Percentiles rank a stretch among this genome's conserved stretches.
Conservation (phyloP, 2,329 filamentous ascomycete species). For the Dactylellina sp. region DNA sequence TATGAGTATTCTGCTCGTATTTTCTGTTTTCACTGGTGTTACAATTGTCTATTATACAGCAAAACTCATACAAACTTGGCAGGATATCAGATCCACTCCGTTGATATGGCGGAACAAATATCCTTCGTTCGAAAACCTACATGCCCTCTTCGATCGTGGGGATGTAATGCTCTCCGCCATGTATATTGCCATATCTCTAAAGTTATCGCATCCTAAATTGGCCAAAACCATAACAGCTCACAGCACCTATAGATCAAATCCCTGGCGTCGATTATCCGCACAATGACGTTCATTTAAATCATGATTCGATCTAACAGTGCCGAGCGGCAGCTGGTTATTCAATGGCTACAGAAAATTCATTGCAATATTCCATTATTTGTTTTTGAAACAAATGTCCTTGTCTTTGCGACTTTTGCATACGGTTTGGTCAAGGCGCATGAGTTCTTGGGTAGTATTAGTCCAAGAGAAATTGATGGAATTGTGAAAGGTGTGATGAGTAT, state of each 20-base stretch:
- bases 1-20: conserved; percentile 4
- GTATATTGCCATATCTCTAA: conserved; percentile 31
- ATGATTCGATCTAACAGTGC: conserved; percentile 39
- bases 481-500: conserved; percentile 42
- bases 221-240: conserved; percentile 25
- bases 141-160: conserved; percentile 44
- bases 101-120: conserved; percentile 50
- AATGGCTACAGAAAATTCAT: conserved; percentile 37
- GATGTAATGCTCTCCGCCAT: conserved; percentile 41
- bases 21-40: conserved; percentile 1
- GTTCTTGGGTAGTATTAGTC: conserved; percentile 22
- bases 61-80: not conserved
- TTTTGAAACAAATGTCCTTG: conserved; percentile 38
- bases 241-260: conserved; percentile 31
- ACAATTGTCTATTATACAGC: not conserved
- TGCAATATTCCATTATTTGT: conserved; percentile 21
- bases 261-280: conserved; percentile 45
- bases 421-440: conserved; percentile 33
- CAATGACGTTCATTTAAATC: conserved; percentile 41
- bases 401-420: conserved; percentile 47
- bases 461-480: conserved; percentile 35
- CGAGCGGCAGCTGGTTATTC: conserved; percentile 33
- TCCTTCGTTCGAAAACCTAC: conserved; percentile 45
- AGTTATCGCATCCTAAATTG: conserved; percentile 32
- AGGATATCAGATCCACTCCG: not conserved